Conservation (phyloP, 1,284 basidiomycete genomes). For the Ceratobasidium sp. region DNA sequence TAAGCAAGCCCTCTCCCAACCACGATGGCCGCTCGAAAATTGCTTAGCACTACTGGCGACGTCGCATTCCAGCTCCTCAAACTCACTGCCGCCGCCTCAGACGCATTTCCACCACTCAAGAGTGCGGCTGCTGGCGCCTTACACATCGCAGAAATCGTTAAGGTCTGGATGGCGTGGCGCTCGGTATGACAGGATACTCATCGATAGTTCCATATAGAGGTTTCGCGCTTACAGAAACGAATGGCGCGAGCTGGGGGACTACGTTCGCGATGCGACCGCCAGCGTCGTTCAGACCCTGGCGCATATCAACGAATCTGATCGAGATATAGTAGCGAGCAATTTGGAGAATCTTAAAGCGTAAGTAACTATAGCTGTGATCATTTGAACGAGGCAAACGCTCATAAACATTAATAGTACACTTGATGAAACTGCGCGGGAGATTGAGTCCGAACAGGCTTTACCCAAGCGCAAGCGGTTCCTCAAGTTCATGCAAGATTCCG, state of each 20-base stretch:
- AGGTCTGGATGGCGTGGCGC: not conserved
- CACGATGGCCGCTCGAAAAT: not conserved
- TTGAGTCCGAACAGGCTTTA: not conserved
- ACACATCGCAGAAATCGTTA: not conserved
- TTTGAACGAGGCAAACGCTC: too few relatives aligned
- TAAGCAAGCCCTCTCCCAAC: not conserved
- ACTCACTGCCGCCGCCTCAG: not conserved
- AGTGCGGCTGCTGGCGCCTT: slow-evolving; percentile 5
- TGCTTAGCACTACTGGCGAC: not conserved
- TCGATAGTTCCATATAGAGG: not conserved
- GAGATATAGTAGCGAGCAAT: not conserved
- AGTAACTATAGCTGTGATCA: not conserved
- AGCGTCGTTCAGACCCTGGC: not conserved
- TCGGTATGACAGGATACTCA: not conserved
- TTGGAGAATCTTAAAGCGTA: not conserved
- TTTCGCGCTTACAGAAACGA: not conserved
- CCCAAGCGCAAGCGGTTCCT: not conserved
- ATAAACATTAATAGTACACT: not conserved
- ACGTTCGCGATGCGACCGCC: not conserved
- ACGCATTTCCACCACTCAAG: slow-evolving; percentile 2
- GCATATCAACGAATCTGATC: not conserved
- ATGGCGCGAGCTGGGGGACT: not conserved
- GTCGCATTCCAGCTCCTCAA: slow-evolving; percentile 1
- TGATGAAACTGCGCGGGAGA: not conserved
- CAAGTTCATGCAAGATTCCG: not conserved